Base-by-base conservation (phyloP, 176 grass and related monocot genomes). In the Rhynchospora pubera region DNA sequence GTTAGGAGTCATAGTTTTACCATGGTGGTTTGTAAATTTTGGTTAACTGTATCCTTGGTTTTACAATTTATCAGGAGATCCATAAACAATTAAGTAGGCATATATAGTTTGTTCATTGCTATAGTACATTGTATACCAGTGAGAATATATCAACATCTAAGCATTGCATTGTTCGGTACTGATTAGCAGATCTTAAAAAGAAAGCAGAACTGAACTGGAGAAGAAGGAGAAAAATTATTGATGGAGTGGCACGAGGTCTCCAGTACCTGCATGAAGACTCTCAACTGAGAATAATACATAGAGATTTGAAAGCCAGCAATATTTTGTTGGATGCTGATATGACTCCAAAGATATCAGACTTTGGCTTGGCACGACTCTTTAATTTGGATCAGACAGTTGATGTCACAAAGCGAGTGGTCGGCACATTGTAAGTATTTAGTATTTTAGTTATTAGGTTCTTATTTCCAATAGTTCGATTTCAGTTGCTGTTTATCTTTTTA, bases 191-290 rank as follows among this genome's bases (percentile, higher is more conserved):
- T 89, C 64, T 59, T 2, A 57, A 83, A 8, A 84, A 62, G 51
- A 80, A 45, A 4, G 23, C 21, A 18, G 50, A 63, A 50, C 26
- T 94, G 4, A 71, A 76, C 1, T 95, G 88, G 93, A 63, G 9
- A 42, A 83, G 66, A 77, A 85, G 93, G 56, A 58, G 19, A 22
- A 76, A 73, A 42, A 78, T 87, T 66, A 92, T 92, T 26, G 53
- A 77, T 0, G 93, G 90, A 42, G 61, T 90, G 46, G 93, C 93
- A 5, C 46, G 93, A 9, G 93, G 93, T 5, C 53, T 95, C 46
- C 90, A 86, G 61, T 95, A 95, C 52, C 88, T 95, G n/a, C 93
- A 92, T 0, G 90, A 95, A 55, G 93, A 95, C 53, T 95, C 90
- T 0, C 87, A 85, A 43, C 60, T 92, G 39, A 90, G 47, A 34